Evolutionary conservation across 306 rosid genomes (phyloP).

Genomic region (Citrullus amarus): DNA sequence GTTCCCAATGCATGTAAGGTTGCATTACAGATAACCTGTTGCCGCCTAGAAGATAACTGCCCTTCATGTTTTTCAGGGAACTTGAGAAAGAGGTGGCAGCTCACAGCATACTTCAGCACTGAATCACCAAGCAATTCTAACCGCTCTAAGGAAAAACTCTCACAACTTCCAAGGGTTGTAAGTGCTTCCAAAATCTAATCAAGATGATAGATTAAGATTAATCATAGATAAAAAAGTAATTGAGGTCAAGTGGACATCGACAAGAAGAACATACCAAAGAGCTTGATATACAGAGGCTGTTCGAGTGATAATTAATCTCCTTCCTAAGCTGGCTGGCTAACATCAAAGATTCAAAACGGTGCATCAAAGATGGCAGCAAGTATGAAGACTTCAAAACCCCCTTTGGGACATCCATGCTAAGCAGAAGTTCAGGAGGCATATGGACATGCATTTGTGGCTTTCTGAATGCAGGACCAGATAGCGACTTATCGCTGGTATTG

Average conservation of each 20-base stretch:
- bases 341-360: conserved; percentile 74
- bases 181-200: conserved; percentile 78
- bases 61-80: conserved; percentile 74
- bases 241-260: conserved; percentile 2
- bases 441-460: conserved; percentile 53
- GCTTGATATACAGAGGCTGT: conserved; percentile 40
- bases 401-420: conserved; percentile 39
- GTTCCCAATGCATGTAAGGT: conserved; percentile 63
- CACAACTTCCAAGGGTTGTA: conserved; percentile 66
- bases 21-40: conserved; percentile 46
- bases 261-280: conserved; percentile 43
- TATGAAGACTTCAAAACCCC: conserved; percentile 55
- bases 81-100: conserved; percentile 79
- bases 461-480: conserved; percentile 18
- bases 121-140: conserved; percentile 97
- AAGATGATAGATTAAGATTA: conserved; percentile 12
- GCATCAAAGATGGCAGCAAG: conserved; percentile 76
- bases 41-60: conserved; percentile 42
- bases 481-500: conserved; percentile 23
- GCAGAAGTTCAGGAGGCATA: conserved; percentile 86
- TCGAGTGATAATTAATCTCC: conserved; percentile 38
- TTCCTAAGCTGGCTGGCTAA: conserved; percentile 79
- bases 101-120: conserved; percentile 61
- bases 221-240: background rate
- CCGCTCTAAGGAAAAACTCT: conserved; percentile 83